Evolutionary conservation across 495 filamentous ascomycete species (phyloP).

Genomic region (Pseudoneurospora amorphoporcata): DNA sequence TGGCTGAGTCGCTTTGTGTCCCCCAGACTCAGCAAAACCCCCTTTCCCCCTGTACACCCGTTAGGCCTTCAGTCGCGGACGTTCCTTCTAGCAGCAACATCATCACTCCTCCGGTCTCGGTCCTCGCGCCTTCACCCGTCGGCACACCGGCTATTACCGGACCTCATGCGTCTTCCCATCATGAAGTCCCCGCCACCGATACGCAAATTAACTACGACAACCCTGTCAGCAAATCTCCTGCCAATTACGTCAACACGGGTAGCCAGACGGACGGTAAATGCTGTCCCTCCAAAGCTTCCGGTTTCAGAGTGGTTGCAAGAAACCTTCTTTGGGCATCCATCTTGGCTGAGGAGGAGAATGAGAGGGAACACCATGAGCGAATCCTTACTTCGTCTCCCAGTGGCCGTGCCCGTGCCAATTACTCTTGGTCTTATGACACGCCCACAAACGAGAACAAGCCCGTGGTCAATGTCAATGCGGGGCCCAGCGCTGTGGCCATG

Average conservation of each 20-base stretch:
- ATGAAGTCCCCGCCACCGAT: background rate
- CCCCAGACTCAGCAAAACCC: background rate
- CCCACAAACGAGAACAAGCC: background rate
- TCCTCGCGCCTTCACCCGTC: background rate
- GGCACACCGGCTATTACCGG: background rate
- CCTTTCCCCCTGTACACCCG: background rate
- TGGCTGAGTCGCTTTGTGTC: background rate
- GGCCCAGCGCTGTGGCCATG: background rate
- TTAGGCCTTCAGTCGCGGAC: background rate
- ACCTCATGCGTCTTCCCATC: background rate
- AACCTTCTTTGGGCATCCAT: background rate
- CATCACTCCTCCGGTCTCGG: background rate
- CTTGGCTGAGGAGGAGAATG: background rate
- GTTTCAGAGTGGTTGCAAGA: background rate
- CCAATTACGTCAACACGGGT: background rate
- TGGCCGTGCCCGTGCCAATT: background rate
- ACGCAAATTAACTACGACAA: background rate
- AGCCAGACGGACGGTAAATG: background rate
- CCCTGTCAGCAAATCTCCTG: background rate
- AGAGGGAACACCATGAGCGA: background rate
- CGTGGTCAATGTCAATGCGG: background rate
- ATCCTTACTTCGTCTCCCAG: background rate
- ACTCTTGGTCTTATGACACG: background rate
- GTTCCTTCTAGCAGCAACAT: too few species aligned
- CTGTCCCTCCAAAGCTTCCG: background rate